These are phyloP conservation scores for Metschnikowia borealis DNA, from an alignment of 805 yeast genomes.

Conservation along the genomic window DNA sequence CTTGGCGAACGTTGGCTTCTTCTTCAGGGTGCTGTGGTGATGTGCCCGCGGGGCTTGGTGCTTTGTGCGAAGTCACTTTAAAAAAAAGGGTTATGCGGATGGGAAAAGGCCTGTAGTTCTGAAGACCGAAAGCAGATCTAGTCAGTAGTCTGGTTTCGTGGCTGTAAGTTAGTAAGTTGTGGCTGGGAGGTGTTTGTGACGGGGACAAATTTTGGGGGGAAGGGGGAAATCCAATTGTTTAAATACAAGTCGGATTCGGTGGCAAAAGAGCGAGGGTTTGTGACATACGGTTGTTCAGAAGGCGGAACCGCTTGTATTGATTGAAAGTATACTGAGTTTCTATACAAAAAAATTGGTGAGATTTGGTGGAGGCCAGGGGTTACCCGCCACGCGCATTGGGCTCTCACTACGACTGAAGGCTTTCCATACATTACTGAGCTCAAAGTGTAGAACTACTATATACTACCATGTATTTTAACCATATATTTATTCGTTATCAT, in stretches of 20 bases:
- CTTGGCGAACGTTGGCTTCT: constrained; percentile 6
- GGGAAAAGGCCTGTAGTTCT: constrained; percentile 3
- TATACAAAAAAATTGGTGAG: constrained; percentile 12
- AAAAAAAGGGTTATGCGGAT: constrained; percentile 2
- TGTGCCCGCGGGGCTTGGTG: constrained; percentile 40
- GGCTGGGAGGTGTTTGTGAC: neutral
- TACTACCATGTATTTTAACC: neutral
- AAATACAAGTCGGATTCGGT: neutral
- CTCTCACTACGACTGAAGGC: neutral
- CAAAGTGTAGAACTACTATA: neutral
- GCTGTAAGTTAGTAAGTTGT: constrained; percentile 3
- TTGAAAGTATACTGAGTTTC: constrained; percentile 1
- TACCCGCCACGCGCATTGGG: constrained; percentile 11
- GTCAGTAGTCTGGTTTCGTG: constrained; percentile 35
- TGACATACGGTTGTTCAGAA: constrained; percentile 3
- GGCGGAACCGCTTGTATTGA: constrained; percentile 8
- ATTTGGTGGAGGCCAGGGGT: constrained; percentile 13
- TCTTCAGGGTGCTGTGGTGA: constrained; percentile 11
- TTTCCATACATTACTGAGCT: no score
- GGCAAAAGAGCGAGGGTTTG: neutral
- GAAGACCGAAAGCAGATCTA: constrained; percentile 27
- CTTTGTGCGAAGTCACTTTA: constrained; percentile 33
- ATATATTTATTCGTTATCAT: neutral
- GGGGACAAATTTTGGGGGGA: neutral
- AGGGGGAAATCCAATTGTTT: neutral